phyloP scores from a whole-genome alignment of 2,329 filamentous ascomycete species.

The Fonsecaea pedrosoi region DNA sequence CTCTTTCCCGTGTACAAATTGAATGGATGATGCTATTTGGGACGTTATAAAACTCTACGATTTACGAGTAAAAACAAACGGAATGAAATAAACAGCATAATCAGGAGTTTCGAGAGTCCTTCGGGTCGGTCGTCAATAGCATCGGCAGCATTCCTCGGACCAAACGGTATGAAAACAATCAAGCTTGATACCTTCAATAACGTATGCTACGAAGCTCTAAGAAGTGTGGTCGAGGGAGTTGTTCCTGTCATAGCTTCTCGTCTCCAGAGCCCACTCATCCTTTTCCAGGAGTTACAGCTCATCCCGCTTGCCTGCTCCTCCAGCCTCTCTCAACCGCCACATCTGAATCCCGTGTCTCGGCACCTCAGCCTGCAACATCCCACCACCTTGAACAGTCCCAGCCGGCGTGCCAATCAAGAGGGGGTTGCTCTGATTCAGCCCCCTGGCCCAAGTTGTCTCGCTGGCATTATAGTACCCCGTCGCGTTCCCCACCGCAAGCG shows the following conservation, averaged over 20 bases:
- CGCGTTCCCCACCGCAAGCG: slow-evolving; percentile 41
- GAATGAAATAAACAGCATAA: background rate
- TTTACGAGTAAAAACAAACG: background rate
- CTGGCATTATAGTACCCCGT: slow-evolving; percentile 57
- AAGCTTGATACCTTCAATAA: background rate
- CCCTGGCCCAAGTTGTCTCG: slow-evolving; percentile 56
- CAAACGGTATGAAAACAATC: background rate
- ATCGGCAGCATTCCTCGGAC: background rate
- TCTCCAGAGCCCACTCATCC: background rate
- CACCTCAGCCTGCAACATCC: slow-evolving; percentile 48
- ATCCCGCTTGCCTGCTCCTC: slow-evolving; percentile 22
- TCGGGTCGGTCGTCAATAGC: background rate
- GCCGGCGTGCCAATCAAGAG: slow-evolving; percentile 56
- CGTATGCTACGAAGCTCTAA: background rate
- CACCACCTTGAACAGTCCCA: slow-evolving; percentile 51
- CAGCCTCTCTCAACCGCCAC: slow-evolving; percentile 52
- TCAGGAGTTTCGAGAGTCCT: background rate
- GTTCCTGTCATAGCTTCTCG: background rate
- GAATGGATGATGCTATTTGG: background rate
- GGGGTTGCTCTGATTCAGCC: slow-evolving; percentile 51
- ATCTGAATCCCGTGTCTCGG: slow-evolving; percentile 59
- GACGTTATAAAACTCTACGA: background rate
- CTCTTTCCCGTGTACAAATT: background rate
- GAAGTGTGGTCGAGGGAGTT: background rate
- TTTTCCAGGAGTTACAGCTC: slow-evolving; percentile 25